Percentiles rank a stretch among this genome's conserved stretches.
These are phyloP conservation scores for Aspergillus taichungensis DNA, from an alignment of 495 filamentous ascomycete species.

Conservation along the genomic window DNA sequence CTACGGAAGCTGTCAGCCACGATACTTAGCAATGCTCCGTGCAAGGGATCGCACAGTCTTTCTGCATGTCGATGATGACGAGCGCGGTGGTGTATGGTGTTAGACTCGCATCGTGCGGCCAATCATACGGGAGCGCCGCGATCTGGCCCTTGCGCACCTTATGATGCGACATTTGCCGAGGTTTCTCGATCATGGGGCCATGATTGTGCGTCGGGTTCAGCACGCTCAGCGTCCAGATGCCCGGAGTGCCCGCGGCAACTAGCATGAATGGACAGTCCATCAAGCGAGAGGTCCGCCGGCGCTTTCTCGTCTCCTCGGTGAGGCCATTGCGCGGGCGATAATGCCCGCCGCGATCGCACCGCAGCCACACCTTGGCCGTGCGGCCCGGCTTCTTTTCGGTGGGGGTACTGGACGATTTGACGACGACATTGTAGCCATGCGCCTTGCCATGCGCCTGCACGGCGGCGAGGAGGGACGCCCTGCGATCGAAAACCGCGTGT, in stretches of 20 bases:
- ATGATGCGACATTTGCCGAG: conserved; percentile 32
- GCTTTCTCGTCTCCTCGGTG: conserved; percentile 41
- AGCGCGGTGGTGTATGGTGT: conserved; percentile 52
- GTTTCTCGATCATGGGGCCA: conserved; percentile 34
- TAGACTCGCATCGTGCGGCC: conserved; percentile 54
- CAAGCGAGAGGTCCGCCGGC: conserved; percentile 35
- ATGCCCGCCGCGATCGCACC: conserved; percentile 43
- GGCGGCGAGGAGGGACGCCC: conserved; percentile 30
- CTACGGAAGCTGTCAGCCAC: conserved; percentile 20
- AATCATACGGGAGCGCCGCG: conserved; percentile 46
- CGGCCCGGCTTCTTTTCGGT: conserved; percentile 42
- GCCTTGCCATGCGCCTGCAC: conserved; percentile 38
- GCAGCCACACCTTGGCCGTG: conserved; percentile 40
- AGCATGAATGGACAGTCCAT: conserved; percentile 44
- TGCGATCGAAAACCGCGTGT: conserved; percentile 9
- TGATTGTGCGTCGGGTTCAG: conserved; percentile 39
- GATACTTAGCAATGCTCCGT: neutral
- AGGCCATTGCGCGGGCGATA: conserved; percentile 42
- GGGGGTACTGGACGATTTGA: conserved; percentile 40
- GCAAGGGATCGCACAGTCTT: conserved; percentile 44
- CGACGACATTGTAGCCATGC: conserved; percentile 40
- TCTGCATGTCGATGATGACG: conserved; percentile 67
- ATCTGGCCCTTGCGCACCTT: conserved; percentile 41
- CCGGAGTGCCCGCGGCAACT: conserved; percentile 35
- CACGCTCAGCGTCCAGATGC: conserved; percentile 38